Base-by-base conservation (phyloP, 495 filamentous ascomycete species). In the Oidiodendron maius region DNA sequence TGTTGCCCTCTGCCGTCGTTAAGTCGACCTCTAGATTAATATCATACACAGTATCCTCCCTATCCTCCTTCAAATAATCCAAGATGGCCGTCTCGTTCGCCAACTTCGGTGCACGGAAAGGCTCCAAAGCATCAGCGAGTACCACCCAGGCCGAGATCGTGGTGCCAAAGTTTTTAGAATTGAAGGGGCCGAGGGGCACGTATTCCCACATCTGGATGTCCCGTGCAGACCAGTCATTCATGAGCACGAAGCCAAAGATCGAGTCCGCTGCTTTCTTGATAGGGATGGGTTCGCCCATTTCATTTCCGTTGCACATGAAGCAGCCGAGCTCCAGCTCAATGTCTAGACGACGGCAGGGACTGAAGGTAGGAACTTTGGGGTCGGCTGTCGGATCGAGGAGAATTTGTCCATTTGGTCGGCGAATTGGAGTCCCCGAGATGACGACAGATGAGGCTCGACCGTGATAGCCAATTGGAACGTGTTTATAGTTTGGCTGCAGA, bases 181-280 rank as follows among this genome's bases (percentile, higher is more conserved):
- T 91, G 68, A 97, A 96, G 1, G 91, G 91, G 0, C 87, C 87
- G 20, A 93, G 66, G 3, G 87, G 87, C 2, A 89, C 68, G 56
- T 91, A 94, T 66, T 96, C 91, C 89, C 89, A 96, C 4, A 74
- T 71, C 64, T 96, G 91, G 37, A 96, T 83, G 60, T 96, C 91
- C 42, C 91, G 72, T 9, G 90, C 91, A 51, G 83, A 90, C 91
- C 91, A 96, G 64, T 96, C 91, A 64, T 96, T 96, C 72, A 96
- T 76, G 40, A 96, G 69, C 2, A 96, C 91, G 22, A 90, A 71
- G 4, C 91, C 91, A 64, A 96, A 96, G 30, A 96, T 76, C 56
- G 79, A 71, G 32, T 91, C 80, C 44, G 84, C 80, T 0, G 91
- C 91, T 28, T 86, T 66, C 22, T 77, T 59, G 57, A 94, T 72